phyloP scores from a whole-genome alignment of 2,329 filamentous ascomycete genomes.

The Ceratocystis ficicola region DNA sequence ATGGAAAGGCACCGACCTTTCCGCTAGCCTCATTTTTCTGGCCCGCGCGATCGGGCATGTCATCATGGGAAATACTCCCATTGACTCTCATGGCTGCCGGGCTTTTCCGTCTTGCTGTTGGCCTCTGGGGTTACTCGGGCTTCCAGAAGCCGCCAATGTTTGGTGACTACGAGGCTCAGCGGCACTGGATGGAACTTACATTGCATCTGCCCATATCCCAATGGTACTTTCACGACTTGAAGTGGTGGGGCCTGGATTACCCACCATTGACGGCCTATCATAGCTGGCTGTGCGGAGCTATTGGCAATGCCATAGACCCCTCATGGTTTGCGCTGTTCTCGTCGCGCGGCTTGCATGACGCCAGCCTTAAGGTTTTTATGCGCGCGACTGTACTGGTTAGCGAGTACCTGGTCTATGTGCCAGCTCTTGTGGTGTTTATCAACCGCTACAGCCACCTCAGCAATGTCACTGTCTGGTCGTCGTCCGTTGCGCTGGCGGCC shows the following conservation, averaged over 20 bases:
- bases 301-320: conserved; percentile 67
- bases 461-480: conserved; percentile 68
- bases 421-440: conserved; percentile 73
- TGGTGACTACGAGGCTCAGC: conserved; percentile 93
- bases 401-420: conserved; percentile 81
- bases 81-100: conserved; percentile 81
- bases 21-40: conserved; percentile 89
- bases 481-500: conserved; percentile 73
- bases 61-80: conserved; percentile 86
- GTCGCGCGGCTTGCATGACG: conserved; percentile 71
- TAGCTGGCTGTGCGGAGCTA: conserved; percentile 83
- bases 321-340: conserved; percentile 77
- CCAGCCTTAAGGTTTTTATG: conserved; percentile 85
- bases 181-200: conserved; percentile 98
- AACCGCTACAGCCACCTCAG: conserved; percentile 66
- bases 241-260: conserved; percentile 98
- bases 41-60: conserved; percentile 70
- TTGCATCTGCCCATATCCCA: conserved; percentile 76
- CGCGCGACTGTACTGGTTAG: conserved; percentile 79
- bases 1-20: conserved; percentile 57
- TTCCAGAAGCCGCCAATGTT: conserved; percentile 76
- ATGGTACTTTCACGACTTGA: conserved; percentile 95
- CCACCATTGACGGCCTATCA: conserved; percentile 96
- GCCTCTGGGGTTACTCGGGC: conserved; percentile 90
- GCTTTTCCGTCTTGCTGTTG: conserved; percentile 83